phyloP scores from a whole-genome alignment of 768 basidiomycete genomes.

The Ramaria sp. region DNA sequence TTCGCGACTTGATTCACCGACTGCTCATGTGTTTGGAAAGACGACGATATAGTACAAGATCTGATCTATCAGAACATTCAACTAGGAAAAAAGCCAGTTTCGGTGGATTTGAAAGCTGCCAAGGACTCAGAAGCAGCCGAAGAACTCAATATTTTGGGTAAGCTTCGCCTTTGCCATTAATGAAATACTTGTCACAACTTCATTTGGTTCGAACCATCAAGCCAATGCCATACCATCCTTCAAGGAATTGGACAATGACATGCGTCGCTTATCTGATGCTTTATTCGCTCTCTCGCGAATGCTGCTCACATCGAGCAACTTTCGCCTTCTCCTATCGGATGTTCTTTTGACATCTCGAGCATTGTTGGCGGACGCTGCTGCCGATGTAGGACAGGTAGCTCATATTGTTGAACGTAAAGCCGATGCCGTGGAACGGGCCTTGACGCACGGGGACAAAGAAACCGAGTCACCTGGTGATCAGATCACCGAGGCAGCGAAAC shows the following conservation, averaged over 20 bases:
- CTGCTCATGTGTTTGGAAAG: conserved; percentile 8
- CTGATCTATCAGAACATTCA: conserved; percentile 12
- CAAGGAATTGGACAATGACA: conserved; percentile 11
- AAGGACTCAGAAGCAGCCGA: not conserved
- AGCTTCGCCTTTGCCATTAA: not conserved
- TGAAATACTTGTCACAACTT: not conserved
- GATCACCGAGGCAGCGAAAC: not conserved
- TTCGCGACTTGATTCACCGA: not conserved
- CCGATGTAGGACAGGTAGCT: conserved; percentile 12
- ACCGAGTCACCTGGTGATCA: not conserved
- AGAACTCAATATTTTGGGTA: not conserved
- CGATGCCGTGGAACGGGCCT: conserved; percentile 12
- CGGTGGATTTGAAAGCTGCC: conserved; percentile 8
- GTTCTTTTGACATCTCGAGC: conserved; percentile 14
- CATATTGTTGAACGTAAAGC: conserved; percentile 12
- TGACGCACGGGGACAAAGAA: conserved; percentile 1
- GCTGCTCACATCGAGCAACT: conserved; percentile 16
- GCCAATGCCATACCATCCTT: conserved; percentile 12
- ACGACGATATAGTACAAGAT: conserved; percentile 18
- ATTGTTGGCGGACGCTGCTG: conserved; percentile 15
- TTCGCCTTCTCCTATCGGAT: conserved; percentile 17
- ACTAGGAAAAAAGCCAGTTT: conserved; percentile 11
- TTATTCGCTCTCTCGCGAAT: conserved; percentile 9
- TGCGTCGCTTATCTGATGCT: conserved; percentile 11
- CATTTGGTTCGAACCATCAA: not conserved